Evolutionary conservation across 2,329 filamentous ascomycete species (phyloP), one percentile per base, ranked within the genome.

Genomic region (Venturia asperata): DNA sequence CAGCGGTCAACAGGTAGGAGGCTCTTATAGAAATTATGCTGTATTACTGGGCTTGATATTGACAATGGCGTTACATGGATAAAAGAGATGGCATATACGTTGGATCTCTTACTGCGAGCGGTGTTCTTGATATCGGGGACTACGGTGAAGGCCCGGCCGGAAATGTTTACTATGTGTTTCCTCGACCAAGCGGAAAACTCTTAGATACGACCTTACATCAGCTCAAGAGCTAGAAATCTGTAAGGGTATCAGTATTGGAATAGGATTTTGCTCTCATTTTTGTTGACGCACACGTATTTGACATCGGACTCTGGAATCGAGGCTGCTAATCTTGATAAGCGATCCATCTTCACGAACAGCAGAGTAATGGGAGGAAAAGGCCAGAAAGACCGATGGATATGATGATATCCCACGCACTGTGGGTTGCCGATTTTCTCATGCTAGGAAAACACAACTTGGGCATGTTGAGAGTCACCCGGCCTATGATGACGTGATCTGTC

Each of bases 1-100:
- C 75, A 19, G 70, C 75, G 24, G 74, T 74, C 19, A 77, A 76
- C 68, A 71, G 73, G 65, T 76, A 63, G 43, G 1, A 15, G 11
- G 30, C n/a, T 11, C 13, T n/a, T 55, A 24, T 21, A 6, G n/a
- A 30, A 71, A 68, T 19, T 58, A 34, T 37, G 17, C 19, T 58
- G 19, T 15, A 58, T 58, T 58, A 58, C 27, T 37, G 27, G 52
- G 52, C 3, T 56, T n/a, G 27, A n/a, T n/a, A 56, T 56, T 56
- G 30, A 27, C 13, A 56, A 19, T 37, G 52, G 27, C 27, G 52
- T 58, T 58, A 17, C 13, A n/a, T 37, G 27, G 17, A 39, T 58
- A n/a, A n/a, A 37, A n/a, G 52, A 27, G 52, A 58, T 9, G 15
- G 52, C 17, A 58, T 34, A 58, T 15, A 37, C 52, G 37, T 39